Base-by-base conservation (phyloP, 179 eudicot species). In the Vitellaria paradoxa region DNA sequence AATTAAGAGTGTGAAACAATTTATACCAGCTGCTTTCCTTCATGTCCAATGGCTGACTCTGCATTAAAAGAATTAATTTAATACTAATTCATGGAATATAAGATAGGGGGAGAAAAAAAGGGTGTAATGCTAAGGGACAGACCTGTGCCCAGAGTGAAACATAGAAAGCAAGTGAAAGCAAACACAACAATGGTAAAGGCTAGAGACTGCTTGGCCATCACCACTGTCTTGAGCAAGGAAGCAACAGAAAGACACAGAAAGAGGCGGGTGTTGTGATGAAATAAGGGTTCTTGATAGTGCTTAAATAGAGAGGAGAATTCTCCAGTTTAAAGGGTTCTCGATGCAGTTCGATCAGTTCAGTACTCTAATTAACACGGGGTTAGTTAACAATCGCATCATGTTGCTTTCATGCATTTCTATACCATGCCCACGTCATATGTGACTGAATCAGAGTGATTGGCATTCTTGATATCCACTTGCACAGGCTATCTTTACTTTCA, bases 101-200 rank as follows among this genome's bases (percentile, higher is more conserved):
- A 57, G 62, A 57, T 12, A 5, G n/a, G 5, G 62, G 13, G 62
- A 21, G 37, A 26, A 30, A 65, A 30, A 1, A 59, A 20, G 63
- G 24, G 23, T 5, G 8, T 20, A 18, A 8, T 63, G 66, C 7
- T 21, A 21, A 15, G 40, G 9, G 20, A 30, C 9, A 65, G 42
- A 65, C 62, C 63, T 30, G 74, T 71, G 74, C 23, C 3, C 18
- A 26, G 13, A 26, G 7, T 52, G 47, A 71, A 71, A 55, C 46
- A 71, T 23, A 26, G 23, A 9, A 53, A 71, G 4, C 61, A 71
- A 71, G 62, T 53, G 62, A 71, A 46, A 71, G 62, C 60, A 70
- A 52, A 20, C n/a, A 70, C 61, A 50, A 26, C 46, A 7, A 50
- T 2, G 7, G 55, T 30, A 30, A 23, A 47, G 73, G 73, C 73